Evolutionary conservation across 2,329 filamentous ascomycete genomes (phyloP).

Genomic region (Cercospora zeae-maydis): DNA sequence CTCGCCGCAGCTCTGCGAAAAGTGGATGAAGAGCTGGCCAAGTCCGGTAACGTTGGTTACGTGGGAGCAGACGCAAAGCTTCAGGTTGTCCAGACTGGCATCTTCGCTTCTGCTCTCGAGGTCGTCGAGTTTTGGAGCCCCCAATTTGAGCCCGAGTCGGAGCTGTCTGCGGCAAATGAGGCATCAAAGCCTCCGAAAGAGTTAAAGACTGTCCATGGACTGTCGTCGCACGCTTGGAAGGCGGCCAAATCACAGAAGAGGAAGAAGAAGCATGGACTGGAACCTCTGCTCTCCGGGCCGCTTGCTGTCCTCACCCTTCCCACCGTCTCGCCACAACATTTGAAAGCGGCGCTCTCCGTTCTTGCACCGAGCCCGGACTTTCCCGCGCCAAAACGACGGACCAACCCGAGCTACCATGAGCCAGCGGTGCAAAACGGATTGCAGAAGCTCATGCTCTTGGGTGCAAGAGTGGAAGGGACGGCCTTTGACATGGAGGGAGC

Average conservation of each 20-base stretch:
- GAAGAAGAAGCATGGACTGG: conserved; percentile 53
- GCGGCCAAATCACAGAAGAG: conserved; percentile 39
- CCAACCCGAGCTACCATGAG: conserved; percentile 78
- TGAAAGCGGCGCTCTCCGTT: conserved; percentile 75
- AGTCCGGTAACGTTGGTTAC: conserved; percentile 60
- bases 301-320: conserved; percentile 78
- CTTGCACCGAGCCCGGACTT: conserved; percentile 71
- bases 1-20: conserved; percentile 59
- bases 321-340: conserved; percentile 73
- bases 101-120: conserved; percentile 79
- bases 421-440: conserved; percentile 72
- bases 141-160: conserved; percentile 21
- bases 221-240: conserved; percentile 55
- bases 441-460: conserved; percentile 81
- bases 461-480: conserved; percentile 79
- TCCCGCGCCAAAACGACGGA: conserved; percentile 70
- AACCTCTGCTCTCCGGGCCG: conserved; percentile 76
- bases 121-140: conserved; percentile 75
- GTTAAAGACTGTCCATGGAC: conserved; percentile 49
- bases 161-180: conserved; percentile 19
- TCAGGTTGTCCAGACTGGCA: conserved; percentile 82
- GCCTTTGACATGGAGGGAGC: conserved; percentile 73
- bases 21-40: conserved; percentile 56
- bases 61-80: conserved; percentile 53
- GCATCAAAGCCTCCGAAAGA: conserved; percentile 28